A percentile compares a stretch with the other conserved stretches of the same genome.
Conservation (phyloP, 164 flowering plant genomes). For the Taxillus chinensis region DNA sequence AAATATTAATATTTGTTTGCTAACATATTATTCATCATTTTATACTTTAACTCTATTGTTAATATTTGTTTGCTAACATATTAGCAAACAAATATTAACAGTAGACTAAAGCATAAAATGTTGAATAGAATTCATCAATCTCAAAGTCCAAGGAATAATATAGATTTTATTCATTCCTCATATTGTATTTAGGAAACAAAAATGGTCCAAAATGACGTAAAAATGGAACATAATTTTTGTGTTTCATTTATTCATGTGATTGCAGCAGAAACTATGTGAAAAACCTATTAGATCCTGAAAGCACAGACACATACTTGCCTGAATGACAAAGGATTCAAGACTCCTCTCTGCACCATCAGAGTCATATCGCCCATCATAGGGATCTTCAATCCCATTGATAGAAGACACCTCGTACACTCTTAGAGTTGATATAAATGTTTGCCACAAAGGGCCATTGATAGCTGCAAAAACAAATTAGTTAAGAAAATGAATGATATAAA, state of each 20-base stretch:
- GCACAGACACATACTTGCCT: conserved; percentile 31
- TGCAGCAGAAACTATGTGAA: not conserved
- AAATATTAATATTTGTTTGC: too few relatives aligned
- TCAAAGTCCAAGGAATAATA: too few relatives aligned
- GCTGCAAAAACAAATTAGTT: conserved; percentile 28
- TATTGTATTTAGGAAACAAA: too few relatives aligned
- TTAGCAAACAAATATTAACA: too few relatives aligned
- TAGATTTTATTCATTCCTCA: too few relatives aligned
- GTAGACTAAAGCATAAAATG: too few relatives aligned
- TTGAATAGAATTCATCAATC: too few relatives aligned
- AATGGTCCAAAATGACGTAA: too few relatives aligned
- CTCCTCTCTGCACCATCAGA: conserved; percentile 91
- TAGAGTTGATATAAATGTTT: conserved; percentile 72
- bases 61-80: too few relatives aligned
- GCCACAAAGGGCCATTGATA: conserved; percentile 72
- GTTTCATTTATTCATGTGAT: not conserved
- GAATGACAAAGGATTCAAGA: conserved; percentile 83
- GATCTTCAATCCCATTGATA: conserved; percentile 59
- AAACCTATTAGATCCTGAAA: not conserved
- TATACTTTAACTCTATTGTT: too few relatives aligned
- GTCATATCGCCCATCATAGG: conserved; percentile 67
- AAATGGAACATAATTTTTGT: not conserved
- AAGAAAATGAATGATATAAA: not conserved
- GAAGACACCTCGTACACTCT: conserved; percentile 56
- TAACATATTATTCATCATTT: too few relatives aligned